These are phyloP conservation scores for Falciphora oryzae DNA, from an alignment of 2,329 filamentous ascomycete species.

Conservation along the genomic window DNA sequence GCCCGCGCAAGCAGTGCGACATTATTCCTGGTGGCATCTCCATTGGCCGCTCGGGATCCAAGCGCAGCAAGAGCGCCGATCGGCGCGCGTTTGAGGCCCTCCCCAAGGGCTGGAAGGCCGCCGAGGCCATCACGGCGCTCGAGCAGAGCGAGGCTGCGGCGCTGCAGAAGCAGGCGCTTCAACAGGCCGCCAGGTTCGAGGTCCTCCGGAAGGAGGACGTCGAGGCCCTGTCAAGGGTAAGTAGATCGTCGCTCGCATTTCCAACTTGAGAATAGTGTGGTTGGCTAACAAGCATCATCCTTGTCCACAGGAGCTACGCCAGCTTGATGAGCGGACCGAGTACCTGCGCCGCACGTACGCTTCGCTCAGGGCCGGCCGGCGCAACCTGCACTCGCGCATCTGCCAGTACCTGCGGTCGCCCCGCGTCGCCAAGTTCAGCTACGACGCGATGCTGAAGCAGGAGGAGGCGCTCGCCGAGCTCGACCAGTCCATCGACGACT, in stretches of 20 bases:
- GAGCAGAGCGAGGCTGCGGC: constrained; percentile 41
- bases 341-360: constrained; percentile 73
- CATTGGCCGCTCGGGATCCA: constrained; percentile 30
- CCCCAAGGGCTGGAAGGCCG: constrained; percentile 50
- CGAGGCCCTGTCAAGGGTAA: constrained; percentile 57
- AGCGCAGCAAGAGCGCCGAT: constrained; percentile 44
- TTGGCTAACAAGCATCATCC: constrained; percentile 13
- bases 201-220: constrained; percentile 58
- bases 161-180: constrained; percentile 55
- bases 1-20: constrained; percentile 50
- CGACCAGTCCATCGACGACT: constrained; percentile 73
- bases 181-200: constrained; percentile 58
- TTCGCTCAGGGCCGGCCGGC: constrained; percentile 67
- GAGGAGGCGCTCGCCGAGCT: constrained; percentile 74
- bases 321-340: constrained; percentile 71
- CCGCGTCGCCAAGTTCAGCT: constrained; percentile 64
- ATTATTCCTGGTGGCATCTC: constrained; percentile 19
- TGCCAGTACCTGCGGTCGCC: constrained; percentile 71
- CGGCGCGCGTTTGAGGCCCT: constrained; percentile 54
- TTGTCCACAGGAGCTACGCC: constrained; percentile 57
- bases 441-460: constrained; percentile 71
- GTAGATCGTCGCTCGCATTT: constrained; percentile 13
- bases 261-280: not conserved
- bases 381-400: constrained; percentile 70
- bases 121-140: constrained; percentile 45